Base-by-base conservation (phyloP, 1,284 basidiomycete genomes). In the Leccinum subrobustum region DNA sequence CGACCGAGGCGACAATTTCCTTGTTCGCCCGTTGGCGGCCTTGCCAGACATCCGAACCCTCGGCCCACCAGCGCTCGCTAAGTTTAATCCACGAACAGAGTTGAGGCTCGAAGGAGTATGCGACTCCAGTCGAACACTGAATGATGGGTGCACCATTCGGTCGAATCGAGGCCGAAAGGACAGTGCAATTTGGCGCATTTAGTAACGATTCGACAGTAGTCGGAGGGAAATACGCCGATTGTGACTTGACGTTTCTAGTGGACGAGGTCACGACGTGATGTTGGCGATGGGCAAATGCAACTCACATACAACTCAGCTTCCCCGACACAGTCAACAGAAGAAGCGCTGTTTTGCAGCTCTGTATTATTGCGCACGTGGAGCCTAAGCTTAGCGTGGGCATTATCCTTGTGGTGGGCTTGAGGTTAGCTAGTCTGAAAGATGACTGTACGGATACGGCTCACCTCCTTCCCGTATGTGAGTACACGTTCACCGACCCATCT, bases 1-100 rank as follows among this genome's bases (percentile, higher is more conserved):
- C 89, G 6, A 83, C 77, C 56, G 88, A 73, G 33, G 86, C 77
- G 6, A 75, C 59, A 27, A 75, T 52, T n/a, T 75, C 85, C 79
- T 61, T 83, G 79, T 59, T 77, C 11, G 72, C 73, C 37, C 87
- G 82, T 60, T 86, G 83, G 3, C 88, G 82, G 33, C 86, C 84
- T 69, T 88, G 87, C 90, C 92, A 93, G n/a, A 81, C 81, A 64
- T 92, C 87, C 0, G 90, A 92, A 37, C 90, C 89, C 65, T 87
- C 83, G 0, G 86, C 79, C 87, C 89, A 94, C 90, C 92, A 93
- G 1, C 83, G 76, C 47, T 93, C 89, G 51, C 85, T 86, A 47
- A 96, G 76, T 65, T 87, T 87, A 42, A 85, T 80, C 87, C 92
- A 96, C 3, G 83, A 74, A 18, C 76, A 74, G 2, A 95, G 79